These are phyloP conservation scores for Trametes cubensis DNA, from an alignment of 768 basidiomycete species.

Conservation along the genomic window DNA sequence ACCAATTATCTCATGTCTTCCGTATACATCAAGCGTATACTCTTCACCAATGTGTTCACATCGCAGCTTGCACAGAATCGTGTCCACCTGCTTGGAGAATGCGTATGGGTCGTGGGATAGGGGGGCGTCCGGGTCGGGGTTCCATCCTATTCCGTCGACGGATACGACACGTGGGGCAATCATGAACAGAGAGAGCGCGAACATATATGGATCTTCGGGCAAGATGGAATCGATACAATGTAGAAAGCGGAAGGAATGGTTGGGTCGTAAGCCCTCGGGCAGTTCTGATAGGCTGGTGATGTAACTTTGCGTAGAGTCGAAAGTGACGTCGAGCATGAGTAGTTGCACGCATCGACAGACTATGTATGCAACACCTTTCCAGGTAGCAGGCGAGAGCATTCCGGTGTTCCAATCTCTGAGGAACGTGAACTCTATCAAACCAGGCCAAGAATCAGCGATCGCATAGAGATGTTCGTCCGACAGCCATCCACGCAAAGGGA, in stretches of 20 bases:
- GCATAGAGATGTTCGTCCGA: not conserved
- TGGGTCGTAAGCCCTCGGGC: not conserved
- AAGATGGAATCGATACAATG: not conserved
- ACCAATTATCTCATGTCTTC: not conserved
- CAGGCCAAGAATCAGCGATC: constrained; percentile 1
- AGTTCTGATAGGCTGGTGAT: not conserved
- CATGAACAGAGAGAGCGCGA: not conserved
- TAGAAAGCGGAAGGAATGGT: not conserved
- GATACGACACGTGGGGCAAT: not conserved
- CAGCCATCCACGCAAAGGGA: not conserved
- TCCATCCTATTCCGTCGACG: not conserved
- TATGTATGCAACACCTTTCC: not conserved
- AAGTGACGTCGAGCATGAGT: not conserved
- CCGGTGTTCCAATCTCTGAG: not conserved
- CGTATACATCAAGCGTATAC: not conserved
- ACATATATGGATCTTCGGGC: not conserved
- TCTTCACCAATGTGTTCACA: not conserved
- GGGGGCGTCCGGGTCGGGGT: not conserved
- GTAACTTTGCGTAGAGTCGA: not conserved
- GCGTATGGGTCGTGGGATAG: not conserved
- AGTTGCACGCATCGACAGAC: not conserved
- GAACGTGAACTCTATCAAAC: not conserved
- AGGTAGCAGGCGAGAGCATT: not conserved
- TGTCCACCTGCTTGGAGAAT: not conserved
- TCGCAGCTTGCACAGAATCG: not conserved